Base-by-base conservation (phyloP, 345 rosid genomes). In the Zanthoxylum bungeanum region DNA sequence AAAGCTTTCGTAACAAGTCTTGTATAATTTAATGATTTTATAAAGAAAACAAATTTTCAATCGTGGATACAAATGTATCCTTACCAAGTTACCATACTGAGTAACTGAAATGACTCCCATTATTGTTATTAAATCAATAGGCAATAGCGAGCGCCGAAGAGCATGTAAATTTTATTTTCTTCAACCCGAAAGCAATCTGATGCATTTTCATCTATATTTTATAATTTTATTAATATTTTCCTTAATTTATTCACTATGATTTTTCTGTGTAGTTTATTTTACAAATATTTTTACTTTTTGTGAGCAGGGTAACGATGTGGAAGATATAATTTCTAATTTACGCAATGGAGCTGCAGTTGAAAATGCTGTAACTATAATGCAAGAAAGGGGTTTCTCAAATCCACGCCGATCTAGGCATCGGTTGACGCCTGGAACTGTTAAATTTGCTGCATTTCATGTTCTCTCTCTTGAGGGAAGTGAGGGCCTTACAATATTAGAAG, bases 341-440 rank as follows among this genome's bases (percentile, higher is more conserved):
- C 87, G 95, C 62, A 85, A 80, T 74, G 98, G 98, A 65, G 86
- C 77, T 27, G 92, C 98, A 12, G 98, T 86, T 70, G 91, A 87
- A 81, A 89, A 89, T 67, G 97, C 97, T 51, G 84, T 91, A 76
- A 84, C 96, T 52, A 85, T 81, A 81, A 91, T 93, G 97, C 98
- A 83, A 82, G 93, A 89, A 81, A 88, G 86, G 72, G 95, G 98
- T 60, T 81, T 82, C 75, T 79, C 93, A 63, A 88, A 85, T 79
- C 80, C 80, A 7, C 86, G 90, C 31, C 89, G 93, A 82, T 93
- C 97, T 68, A 89, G 97, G 79, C 97, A 93, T 84, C 88, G 95
- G 27, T 80, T 93, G 82, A 93, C 97, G 17, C 95, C 97, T 71
- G 98, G 98, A 68, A 93, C 98, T 53, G 98, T 93, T 73, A 93